Evolutionary conservation across 2,329 filamentous ascomycete genomes (phyloP), one percentile per base, ranked within the genome.

Genomic region (Monilinia fructigena): DNA sequence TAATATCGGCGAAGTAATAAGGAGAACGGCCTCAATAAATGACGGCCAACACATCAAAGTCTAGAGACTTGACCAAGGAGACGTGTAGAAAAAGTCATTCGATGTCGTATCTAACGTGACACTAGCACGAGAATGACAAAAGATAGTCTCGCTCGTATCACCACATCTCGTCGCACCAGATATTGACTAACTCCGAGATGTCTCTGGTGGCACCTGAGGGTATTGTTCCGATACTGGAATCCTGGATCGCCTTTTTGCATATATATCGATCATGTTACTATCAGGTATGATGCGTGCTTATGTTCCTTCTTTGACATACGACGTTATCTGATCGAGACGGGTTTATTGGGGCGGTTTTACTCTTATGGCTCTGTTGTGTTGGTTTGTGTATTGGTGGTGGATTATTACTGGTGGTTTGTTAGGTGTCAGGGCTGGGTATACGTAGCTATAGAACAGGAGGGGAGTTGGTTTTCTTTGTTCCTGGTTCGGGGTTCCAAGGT

Each of bases 221-320:
- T 3, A 60, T 60, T 26, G 4, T 26, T 50, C 45, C 56, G 56
- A 60, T 50, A 35, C 56, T 38, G 48, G 56, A 5, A 20, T 45
- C 45, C 56, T 45, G 48, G 56, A 48, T 60, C 56, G 23, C 23
- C 26, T 23, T 50, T 50, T 45, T 60, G 56, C 42, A 60, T 48
- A 60, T 48, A 60, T 60, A 60, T 50, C 56, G 56, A 38, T 60
- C 56, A 48, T 60, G 31, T 26, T 10, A 35, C 8, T 10, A 4
- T n/a, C 8, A n/a, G 7, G 18, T 47, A n/a, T n/a, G 5, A n/a
- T n/a, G 5, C 45, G 2, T 47, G 20, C 20, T 4, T 47, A 4
- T 20, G 18, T 47, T 3, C 26, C 1, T 45, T 40, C 16, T n/a
- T 31, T 28, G 40, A 45, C n/a, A 45, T 58, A 45, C 40, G 55